Evolutionary conservation across 192 early-diverging fungal genomes (phyloP), one percentile per base, ranked within the genome.

Genomic region (Oehlia diaphana): DNA sequence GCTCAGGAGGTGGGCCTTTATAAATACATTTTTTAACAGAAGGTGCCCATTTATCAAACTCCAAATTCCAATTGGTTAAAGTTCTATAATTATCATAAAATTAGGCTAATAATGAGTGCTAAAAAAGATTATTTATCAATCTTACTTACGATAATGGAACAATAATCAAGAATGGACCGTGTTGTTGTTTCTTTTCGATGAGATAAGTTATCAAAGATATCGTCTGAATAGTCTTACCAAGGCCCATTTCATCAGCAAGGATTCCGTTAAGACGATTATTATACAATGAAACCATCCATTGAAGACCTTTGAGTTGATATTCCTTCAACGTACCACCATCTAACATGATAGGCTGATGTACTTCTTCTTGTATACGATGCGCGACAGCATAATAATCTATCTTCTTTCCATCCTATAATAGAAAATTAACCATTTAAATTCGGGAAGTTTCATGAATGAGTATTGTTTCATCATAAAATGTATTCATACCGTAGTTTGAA

Each of bases 271-370:
- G 87, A 72, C 94, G 86, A 86, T 99, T 99, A 85, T 99, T 99
- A 88, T 97, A 99, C 65, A 99, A 86, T 12, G 96, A 97, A 37
- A 98, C 95, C 98, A 99, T 98, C 98, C 98, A 99, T 88, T 99
- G 93, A 33, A 99, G 87, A 77, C 98, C 98, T 80, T 95, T 96
- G 77, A 98, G 78, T 82, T 96, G 98, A 85, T 99, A 99, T 49
- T 98, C 97, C 85, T 99, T 99, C 70, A 99, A 87, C 14, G 85
- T 88, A 44, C 98, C 98, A 47, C 98, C 97, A 9, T 94, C 88
- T 80, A 99, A 82, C 21, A 99, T 93, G 63, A 76, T 42, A 3
- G 96, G 94, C 85, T 99, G 98, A 68, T 89, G 87, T n/a, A 89
- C 87, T 74, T 83, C 87, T 83, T 99, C 98, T 74, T 91, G 83